Conservation (phyloP, 2,329 filamentous ascomycete species). For the Macrophomina phaseolina region DNA sequence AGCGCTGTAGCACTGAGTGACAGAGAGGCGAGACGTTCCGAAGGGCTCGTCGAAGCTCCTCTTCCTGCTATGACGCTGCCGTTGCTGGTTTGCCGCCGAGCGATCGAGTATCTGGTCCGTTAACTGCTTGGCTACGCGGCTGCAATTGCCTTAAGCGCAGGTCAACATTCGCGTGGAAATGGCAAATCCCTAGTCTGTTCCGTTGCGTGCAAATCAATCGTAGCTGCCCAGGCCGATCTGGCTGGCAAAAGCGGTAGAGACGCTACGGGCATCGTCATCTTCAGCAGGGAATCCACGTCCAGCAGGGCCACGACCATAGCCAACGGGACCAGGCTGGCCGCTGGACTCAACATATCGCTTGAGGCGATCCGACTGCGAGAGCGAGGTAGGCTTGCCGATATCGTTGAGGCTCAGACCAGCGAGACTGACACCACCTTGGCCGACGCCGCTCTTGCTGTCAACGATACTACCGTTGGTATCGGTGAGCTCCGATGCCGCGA, state of each 20-base stretch:
- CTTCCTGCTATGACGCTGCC: constrained; percentile 15
- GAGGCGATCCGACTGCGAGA: constrained; percentile 86
- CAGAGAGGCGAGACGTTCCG: not conserved
- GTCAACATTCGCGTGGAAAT: constrained; percentile 14
- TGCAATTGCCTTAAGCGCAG: constrained; percentile 3
- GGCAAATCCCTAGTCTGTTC: not conserved
- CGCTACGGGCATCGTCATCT: constrained; percentile 94
- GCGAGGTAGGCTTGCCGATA: constrained; percentile 71
- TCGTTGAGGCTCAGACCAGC: constrained; percentile 79
- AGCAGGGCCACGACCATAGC: constrained; percentile 45
- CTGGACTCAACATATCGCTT: constrained; percentile 93
- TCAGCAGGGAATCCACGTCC: constrained; percentile 57
- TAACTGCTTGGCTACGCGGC: constrained; percentile 13
- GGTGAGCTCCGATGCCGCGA: constrained; percentile 88
- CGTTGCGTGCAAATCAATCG: constrained; percentile 55
- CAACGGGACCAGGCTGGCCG: constrained; percentile 57
- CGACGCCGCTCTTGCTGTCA: constrained; percentile 71
- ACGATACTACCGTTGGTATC: constrained; percentile 81
- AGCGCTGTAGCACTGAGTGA: constrained; percentile 13
- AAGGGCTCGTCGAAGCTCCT: not conserved
- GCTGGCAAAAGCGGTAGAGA: constrained; percentile 95
- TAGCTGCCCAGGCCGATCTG: constrained; percentile 75
- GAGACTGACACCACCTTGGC: constrained; percentile 87
- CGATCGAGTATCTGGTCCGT: constrained; percentile 9
- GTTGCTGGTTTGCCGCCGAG: not conserved